These are phyloP conservation scores for Xylariaceae sp. DNA, from an alignment of 2,329 filamentous ascomycete genomes.

Conservation along the genomic window DNA sequence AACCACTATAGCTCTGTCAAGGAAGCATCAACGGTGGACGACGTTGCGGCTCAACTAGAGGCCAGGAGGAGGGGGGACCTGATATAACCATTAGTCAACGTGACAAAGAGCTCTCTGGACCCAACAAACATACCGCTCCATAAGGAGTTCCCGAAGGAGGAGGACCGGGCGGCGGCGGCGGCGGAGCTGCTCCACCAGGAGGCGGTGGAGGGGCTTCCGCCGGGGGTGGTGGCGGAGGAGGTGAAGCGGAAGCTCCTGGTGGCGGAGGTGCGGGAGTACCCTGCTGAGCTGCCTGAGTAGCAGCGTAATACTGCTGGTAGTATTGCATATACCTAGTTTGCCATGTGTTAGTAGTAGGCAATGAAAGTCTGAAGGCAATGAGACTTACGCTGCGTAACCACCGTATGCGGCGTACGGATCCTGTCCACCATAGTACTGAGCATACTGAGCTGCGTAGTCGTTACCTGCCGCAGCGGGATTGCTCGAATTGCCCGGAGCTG, in stretches of 20 bases:
- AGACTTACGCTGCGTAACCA: slow-evolving; percentile 68
- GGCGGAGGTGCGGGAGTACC: slow-evolving; percentile 39
- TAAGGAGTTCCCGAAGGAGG: slow-evolving; percentile 54
- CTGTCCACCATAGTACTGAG: slow-evolving; percentile 68
- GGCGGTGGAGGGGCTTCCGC: slow-evolving; percentile 60
- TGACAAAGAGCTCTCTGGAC: neutral
- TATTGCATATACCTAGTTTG: slow-evolving; percentile 56
- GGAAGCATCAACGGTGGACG: neutral
- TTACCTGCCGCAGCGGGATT: slow-evolving; percentile 37
- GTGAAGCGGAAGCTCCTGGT: slow-evolving; percentile 44
- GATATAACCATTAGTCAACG: slow-evolving; percentile 19
- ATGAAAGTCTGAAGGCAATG: neutral
- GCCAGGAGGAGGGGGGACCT: slow-evolving; percentile 55
- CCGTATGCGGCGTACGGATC: slow-evolving; percentile 91
- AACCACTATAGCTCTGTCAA: neutral
- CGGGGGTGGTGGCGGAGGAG: slow-evolving; percentile 56
- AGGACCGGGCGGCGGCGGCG: slow-evolving; percentile 44
- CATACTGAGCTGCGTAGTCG: slow-evolving; percentile 75
- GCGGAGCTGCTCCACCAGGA: slow-evolving; percentile 48
- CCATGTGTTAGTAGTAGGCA: slow-evolving; percentile 6
- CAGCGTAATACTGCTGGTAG: slow-evolving; percentile 66
- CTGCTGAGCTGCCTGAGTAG: slow-evolving; percentile 45
- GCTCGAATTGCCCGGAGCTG: slow-evolving; percentile 37
- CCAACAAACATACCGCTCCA: slow-evolving; percentile 51
- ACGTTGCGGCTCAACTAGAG: slow-evolving; percentile 33